phyloP scores from a whole-genome alignment of 176 grass and related monocot genomes.

The Raddia distichophylla region DNA sequence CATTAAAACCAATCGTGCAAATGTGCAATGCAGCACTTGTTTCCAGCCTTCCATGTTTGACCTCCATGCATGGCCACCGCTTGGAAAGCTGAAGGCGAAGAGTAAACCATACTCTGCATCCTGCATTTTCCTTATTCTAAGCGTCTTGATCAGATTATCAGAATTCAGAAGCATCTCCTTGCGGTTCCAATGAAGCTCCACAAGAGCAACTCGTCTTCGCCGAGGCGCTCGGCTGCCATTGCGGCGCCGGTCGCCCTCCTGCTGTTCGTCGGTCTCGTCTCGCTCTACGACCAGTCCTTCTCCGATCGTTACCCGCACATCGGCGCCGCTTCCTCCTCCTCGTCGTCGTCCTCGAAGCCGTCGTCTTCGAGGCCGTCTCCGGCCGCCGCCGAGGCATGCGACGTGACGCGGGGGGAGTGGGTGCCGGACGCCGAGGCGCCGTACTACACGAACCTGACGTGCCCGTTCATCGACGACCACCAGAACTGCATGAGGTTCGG shows the following conservation, averaged over 20 bases:
- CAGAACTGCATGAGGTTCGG: conserved; percentile 91
- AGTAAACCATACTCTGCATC: not conserved
- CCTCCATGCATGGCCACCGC: conserved; percentile 22
- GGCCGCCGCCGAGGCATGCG: not conserved
- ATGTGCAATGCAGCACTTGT: conserved; percentile 24
- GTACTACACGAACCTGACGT: conserved; percentile 76
- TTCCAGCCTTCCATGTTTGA: not conserved
- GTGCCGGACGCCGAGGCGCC: conserved; percentile 41
- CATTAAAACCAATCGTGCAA: not conserved
- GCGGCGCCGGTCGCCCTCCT: conserved; percentile 34
- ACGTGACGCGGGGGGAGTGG: conserved; percentile 52
- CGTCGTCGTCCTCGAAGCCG: not conserved
- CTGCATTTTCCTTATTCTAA: not conserved
- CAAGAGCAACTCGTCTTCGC: not conserved
- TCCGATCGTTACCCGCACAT: not conserved
- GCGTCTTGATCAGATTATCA: not conserved
- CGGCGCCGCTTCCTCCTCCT: not conserved
- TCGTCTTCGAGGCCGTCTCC: not conserved
- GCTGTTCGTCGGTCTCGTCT: conserved; percentile 28
- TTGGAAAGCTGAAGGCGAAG: not conserved
- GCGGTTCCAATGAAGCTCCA: conserved; percentile 41
- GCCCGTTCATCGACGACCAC: conserved; percentile 69
- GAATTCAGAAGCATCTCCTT: not conserved
- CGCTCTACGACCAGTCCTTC: conserved; percentile 33
- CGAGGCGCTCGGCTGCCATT: conserved; percentile 20